phyloP scores from a whole-genome alignment of 176 grass and related monocot genomes.

The Bolboschoenus planiculmis region DNA sequence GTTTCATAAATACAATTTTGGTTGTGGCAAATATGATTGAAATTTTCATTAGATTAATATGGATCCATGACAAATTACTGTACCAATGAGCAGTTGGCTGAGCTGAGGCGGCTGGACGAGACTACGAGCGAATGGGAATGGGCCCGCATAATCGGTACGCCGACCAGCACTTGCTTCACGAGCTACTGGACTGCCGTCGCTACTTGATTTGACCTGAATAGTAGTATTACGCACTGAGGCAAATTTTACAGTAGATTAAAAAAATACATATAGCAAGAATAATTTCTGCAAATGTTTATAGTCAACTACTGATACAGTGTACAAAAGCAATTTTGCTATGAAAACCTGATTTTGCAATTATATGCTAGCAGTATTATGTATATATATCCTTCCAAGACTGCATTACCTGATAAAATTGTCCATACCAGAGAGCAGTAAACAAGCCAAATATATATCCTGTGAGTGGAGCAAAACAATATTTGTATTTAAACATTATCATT shows the following conservation, averaged over 20 bases:
- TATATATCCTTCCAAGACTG: background rate
- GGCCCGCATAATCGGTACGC: constrained; percentile 69
- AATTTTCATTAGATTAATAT: background rate
- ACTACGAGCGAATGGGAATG: constrained; percentile 52
- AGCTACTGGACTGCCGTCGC: constrained; percentile 86
- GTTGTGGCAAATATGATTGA: background rate
- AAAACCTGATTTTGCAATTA: background rate
- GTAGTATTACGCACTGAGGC: background rate
- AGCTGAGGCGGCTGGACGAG: constrained; percentile 54
- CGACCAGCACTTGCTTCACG: constrained; percentile 67
- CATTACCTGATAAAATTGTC: background rate
- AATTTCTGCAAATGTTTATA: background rate
- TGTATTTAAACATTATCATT: too few relatives aligned
- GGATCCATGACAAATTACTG: background rate
- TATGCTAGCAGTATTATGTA: background rate
- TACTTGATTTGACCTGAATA: constrained; percentile 27
- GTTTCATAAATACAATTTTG: background rate
- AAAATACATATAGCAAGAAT: background rate
- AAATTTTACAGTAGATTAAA: background rate
- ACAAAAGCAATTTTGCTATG: constrained; percentile 11
- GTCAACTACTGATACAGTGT: background rate
- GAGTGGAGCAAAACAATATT: too few relatives aligned
- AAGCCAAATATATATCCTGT: background rate
- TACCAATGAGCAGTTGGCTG: constrained; percentile 61
- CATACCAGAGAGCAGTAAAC: background rate